These are phyloP conservation scores for Helicostylum pulchrum DNA, from an alignment of 192 early-diverging fungal species.

Conservation along the genomic window DNA sequence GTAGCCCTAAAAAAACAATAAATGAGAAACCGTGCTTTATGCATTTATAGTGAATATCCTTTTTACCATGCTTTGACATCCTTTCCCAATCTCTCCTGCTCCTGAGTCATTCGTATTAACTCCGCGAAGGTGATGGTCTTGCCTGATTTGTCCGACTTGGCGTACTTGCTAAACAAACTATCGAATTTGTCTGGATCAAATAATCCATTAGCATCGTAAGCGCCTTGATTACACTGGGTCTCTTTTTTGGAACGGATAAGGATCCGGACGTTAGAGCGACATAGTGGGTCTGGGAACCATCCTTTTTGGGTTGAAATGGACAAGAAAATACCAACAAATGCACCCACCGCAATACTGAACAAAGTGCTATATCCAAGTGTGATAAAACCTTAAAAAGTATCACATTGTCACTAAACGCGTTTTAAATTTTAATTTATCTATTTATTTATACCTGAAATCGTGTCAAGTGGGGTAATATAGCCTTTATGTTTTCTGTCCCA, in stretches of 20 bases:
- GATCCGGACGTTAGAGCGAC: not conserved
- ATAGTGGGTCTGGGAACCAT: conserved; percentile 16
- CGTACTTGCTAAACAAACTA: conserved; percentile 8
- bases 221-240: not conserved
- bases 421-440: not conserved
- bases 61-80: conserved; percentile 9
- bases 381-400: conserved; percentile 3
- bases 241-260: not conserved
- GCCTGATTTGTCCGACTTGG: conserved; percentile 8
- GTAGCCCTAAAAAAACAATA: not conserved
- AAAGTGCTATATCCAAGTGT: conserved; percentile 12
- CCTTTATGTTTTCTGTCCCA: conserved; percentile 20
- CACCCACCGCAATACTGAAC: conserved; percentile 10
- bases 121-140: conserved; percentile 4
- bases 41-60: no score
- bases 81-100: conserved; percentile 10
- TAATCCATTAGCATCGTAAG: conserved; percentile 4
- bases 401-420: not conserved
- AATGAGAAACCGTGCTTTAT: not conserved
- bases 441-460: conserved; percentile 3
- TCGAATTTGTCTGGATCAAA: conserved; percentile 12
- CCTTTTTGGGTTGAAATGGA: conserved; percentile 8
- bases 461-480: conserved; percentile 15
- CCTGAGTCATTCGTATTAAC: conserved; percentile 12
- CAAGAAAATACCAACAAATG: conserved; percentile 3